Base-by-base conservation (phyloP, 208 protist genomes). In the Leishmania gerbilli region DNA sequence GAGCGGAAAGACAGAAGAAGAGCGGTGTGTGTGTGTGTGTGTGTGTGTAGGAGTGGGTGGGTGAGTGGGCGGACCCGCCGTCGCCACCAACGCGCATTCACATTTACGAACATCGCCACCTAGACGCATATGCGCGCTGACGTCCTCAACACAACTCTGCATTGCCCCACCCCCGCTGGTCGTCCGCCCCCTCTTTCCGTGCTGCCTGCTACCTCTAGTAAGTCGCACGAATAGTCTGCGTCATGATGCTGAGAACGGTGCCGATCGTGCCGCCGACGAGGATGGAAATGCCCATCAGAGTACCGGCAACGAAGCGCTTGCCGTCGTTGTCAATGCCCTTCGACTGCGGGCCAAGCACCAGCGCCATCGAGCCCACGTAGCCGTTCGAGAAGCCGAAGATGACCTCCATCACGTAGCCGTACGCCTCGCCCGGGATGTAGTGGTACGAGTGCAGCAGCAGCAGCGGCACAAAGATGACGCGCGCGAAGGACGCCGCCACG, bases 361-460 rank as follows among this genome's bases (percentile, higher is more conserved):
- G 84, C 31, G 85, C 42, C 74, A 95, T 80, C 49, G 71, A 86
- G 17, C 76, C 85, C 53, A 91, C 79, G 75, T 89, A 94, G 58
- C 91, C 91, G 75, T 93, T 95, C 0, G 89, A 88, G 67, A 90
- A 83, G 37, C 86, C 88, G 75, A 92, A 89, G 34, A 91, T 71
- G 45, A 92, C 76, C 80, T 90, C 84, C 74, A 94, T 86, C 47
- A 95, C 81, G 64, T 90, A 90, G 65, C 67, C 79, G 78, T 82
- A 88, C 24, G 81, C 85, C 77, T 88, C 85, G n/a, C 76, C 51
- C 40, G 88, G 81, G 81, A 95, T 92, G 83, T 90, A 87, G 71
- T 90, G 81, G 74, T 89, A 92, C 65, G 89, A 88, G 62, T 87
- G 31, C 31, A 95, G 58, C n/a, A 95, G 51, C 62, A 95, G 62